Base-by-base conservation (phyloP, 805 yeast genomes). In the Starmerella ratchasimensis region DNA sequence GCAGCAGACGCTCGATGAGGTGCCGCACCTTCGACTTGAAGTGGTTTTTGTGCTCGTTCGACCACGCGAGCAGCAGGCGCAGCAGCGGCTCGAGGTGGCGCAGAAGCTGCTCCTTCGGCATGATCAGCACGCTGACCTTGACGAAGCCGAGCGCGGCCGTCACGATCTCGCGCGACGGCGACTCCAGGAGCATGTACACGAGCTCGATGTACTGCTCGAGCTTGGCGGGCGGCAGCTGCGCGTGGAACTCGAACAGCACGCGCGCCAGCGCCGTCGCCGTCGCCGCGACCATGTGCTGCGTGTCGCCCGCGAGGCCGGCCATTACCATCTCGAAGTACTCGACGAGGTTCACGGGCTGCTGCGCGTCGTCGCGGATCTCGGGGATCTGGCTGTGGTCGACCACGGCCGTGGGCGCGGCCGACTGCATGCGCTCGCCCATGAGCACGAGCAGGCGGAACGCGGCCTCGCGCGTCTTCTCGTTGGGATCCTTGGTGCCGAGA, bases 281-380 rank as follows among this genome's bases (percentile, higher is more conserved):
- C n/a, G 97, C 96, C 52, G 94, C 81, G 23, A 90, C 80, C 95
- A 88, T 88, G 62, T 88, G 94, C 25, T 93, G 88, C 22, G 90
- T 71, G 47, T 80, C 76, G 40, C 95, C 95, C 26, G 90, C 95
- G 48, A 93, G 66, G 63, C 98, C 99, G 21, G 96, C 98, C 58
- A 88, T 73, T 22, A 88, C 78, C 78, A 90, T 82, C 22, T 93
- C 83, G 64, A 88, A 82, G 55, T 68, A 86, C 59, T 86, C 95
- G 32, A 75, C 69, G 39, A 86, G 65, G 15, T 74, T 67, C 7
- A 94, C 90, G 36, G 66, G 64, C 8, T 76, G 63, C 42, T 71
- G 71, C n/a, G 80, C 78, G 21, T 74, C 69, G 5, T 65, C 60
- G 33, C 71, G 84, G 54, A 78, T 69, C 3, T 76, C 81, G 25